A percentile compares a stretch with the other conserved stretches of the same genome.
phyloP scores from a whole-genome alignment of 2,329 filamentous ascomycete species.

The Cladophialophora immunda region DNA sequence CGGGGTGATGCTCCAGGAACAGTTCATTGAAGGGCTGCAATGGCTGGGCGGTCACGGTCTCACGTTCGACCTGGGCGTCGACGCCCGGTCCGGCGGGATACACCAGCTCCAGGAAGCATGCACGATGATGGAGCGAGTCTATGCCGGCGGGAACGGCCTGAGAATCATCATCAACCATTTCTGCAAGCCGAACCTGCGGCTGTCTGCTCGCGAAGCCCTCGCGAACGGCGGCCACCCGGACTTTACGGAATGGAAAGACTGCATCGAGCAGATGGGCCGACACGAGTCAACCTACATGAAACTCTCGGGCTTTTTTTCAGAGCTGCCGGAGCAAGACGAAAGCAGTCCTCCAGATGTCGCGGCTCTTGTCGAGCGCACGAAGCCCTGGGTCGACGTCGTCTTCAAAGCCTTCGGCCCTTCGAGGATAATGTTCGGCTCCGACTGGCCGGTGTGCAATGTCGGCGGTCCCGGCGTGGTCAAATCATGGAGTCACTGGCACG shows the following conservation, averaged over 20 bases:
- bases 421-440: slow-evolving; percentile 87
- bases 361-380: slow-evolving; percentile 69
- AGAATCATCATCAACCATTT: slow-evolving; percentile 82
- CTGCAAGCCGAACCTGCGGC: slow-evolving; percentile 81
- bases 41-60: slow-evolving; percentile 70
- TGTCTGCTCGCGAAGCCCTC: slow-evolving; percentile 46
- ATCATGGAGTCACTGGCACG: slow-evolving; percentile 80
- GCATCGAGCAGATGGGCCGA: slow-evolving; percentile 72
- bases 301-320: slow-evolving; percentile 84
- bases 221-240: slow-evolving; percentile 55
- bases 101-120: slow-evolving; percentile 76
- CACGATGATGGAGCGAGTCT: slow-evolving; percentile 74
- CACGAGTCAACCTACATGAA: slow-evolving; percentile 82
- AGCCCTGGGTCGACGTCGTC: slow-evolving; percentile 76
- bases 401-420: slow-evolving; percentile 75
- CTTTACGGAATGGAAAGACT: slow-evolving; percentile 74
- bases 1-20: slow-evolving; percentile 69
- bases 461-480: slow-evolving; percentile 63
- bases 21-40: slow-evolving; percentile 72
- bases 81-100: slow-evolving; percentile 78
- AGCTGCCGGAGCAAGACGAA: slow-evolving; percentile 66
- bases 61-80: slow-evolving; percentile 84
- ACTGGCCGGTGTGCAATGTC: slow-evolving; percentile 91
- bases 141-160: slow-evolving; percentile 64
- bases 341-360: slow-evolving; percentile 50